Base-by-base conservation (phyloP, 2,329 filamentous ascomycete species). In the Trichoderma sp. region DNA sequence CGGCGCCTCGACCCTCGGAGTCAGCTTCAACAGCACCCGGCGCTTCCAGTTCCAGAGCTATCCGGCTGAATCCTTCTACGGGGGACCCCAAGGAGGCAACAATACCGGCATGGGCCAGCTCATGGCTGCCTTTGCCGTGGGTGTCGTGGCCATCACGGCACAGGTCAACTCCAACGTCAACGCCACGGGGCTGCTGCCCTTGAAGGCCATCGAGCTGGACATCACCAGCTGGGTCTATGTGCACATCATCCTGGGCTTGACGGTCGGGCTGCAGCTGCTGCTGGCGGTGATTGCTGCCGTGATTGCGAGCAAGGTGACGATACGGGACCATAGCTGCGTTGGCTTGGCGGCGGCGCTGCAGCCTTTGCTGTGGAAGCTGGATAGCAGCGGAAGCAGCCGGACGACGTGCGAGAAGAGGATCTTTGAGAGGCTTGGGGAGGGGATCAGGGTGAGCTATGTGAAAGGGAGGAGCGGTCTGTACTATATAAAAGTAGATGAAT, bases 21-120 rank as follows among this genome's bases (percentile, higher is more conserved):
- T 63, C 13, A 73, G 34, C 61, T 73, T 73, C 61, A 74, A 74
- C 69, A 70, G 70, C 67, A 70, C 74, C 39, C 66, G 70, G 18
- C 64, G 70, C 63, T 69, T 74, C 43, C 76, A 78, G 70, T 79
- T 75, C 55, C 81, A 83, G 71, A 79, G 78, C 11, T 84, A 84
- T 61, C 82, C 83, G 0, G 75, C 77, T 30, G 79, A 82, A 61
- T 79, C 79, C 1, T 69, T 75, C 5, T 83, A 79, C 61, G 83
- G 83, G 2, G 46, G 52, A 0, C 74, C 78, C 3, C 64, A 73
- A 14, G 66, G 75, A 14, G 83, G 83, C 1, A 70, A 73, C 28
- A 51, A 55, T 0, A 34, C 73, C 0, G 66, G 64, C 0, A 81
- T 86, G 74, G 83, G 78, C 4, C 73, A 73, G 10, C 63, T 75